Evolutionary conservation across 2,329 filamentous ascomycete genomes (phyloP).

Genomic region (Meredithiella fracta): DNA sequence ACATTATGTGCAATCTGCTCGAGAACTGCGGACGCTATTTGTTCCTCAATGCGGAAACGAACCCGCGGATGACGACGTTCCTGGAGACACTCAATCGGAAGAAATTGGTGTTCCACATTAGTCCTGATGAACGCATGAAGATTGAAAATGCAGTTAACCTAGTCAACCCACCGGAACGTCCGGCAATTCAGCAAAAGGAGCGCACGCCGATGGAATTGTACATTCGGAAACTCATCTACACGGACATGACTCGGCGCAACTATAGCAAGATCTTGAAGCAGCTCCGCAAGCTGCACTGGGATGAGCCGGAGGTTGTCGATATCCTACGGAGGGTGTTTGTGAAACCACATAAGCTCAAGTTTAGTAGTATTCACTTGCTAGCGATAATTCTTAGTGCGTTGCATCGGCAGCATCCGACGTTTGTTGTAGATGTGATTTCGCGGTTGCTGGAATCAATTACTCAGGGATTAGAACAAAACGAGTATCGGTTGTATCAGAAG

Average conservation of each 20-base stretch:
- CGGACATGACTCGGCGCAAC: conserved; percentile 86
- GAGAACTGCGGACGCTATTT: conserved; percentile 95
- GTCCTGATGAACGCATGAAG: conserved; percentile 91
- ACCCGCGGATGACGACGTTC: conserved; percentile 84
- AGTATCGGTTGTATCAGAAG: conserved; percentile 93
- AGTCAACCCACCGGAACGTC: conserved; percentile 83
- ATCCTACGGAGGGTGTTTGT: conserved; percentile 83
- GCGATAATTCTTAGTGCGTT: conserved; percentile 78
- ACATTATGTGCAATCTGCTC: conserved; percentile 88
- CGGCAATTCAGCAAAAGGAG: conserved; percentile 93
- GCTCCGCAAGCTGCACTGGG: conserved; percentile 91
- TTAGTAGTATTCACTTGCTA: conserved; percentile 86
- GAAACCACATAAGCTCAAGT: conserved; percentile 93
- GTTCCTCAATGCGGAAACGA: conserved; percentile 79
- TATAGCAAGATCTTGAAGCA: conserved; percentile 89
- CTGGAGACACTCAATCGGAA: conserved; percentile 89
- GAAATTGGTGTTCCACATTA: conserved; percentile 87
- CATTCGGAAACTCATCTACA: conserved; percentile 79
- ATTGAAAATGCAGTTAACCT: conserved; percentile 98
- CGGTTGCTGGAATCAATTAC: conserved; percentile 77
- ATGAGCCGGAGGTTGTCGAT: conserved; percentile 69
- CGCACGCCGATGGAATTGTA: conserved; percentile 85
- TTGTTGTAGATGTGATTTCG: conserved; percentile 82
- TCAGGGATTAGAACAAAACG: conserved; percentile 81
- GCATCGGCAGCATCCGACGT: conserved; percentile 80